These are phyloP conservation scores for Solanum appendiculatum DNA, from an alignment of 257 asterid species.

Conservation along the genomic window DNA sequence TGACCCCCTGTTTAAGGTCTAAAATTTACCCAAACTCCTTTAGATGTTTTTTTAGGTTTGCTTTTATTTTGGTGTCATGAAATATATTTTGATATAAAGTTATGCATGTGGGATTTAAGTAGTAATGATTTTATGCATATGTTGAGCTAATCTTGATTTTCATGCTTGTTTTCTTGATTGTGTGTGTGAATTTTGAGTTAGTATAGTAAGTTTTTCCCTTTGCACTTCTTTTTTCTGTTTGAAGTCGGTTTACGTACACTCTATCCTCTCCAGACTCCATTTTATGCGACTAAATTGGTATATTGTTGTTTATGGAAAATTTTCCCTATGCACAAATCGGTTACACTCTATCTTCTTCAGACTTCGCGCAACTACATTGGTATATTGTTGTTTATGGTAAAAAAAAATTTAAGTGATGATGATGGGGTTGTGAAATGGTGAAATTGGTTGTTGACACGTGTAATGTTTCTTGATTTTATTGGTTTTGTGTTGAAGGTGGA, in stretches of 20 bases:
- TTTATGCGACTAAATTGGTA: too few relatives aligned
- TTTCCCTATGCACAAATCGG: too few relatives aligned
- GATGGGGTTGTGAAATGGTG: background rate
- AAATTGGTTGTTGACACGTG: slow-evolving; percentile 27
- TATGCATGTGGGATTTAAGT: background rate
- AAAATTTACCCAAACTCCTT: background rate
- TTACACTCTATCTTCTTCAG: rapidly evolving
- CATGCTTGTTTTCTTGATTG: background rate
- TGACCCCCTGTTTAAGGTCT: slow-evolving; percentile 28
- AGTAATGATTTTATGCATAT: background rate
- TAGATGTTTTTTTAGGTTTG: background rate
- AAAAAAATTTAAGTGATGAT: background rate
- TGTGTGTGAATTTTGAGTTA: background rate
- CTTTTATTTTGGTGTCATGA: background rate
- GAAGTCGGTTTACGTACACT: rapidly evolving
- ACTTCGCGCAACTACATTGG: background rate
- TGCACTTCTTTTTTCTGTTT: too few relatives aligned
- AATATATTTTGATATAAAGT: background rate
- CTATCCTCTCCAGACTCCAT: background rate
- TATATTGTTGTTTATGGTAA: background rate
- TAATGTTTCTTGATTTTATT: slow-evolving; percentile 10
- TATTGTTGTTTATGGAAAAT: too few relatives aligned
- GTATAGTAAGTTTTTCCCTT: background rate
- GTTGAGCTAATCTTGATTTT: background rate
- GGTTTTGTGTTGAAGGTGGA: slow-evolving; percentile 54